phyloP scores from a whole-genome alignment of 2,329 filamentous ascomycete genomes.

The Cladophialophora carrionii region DNA sequence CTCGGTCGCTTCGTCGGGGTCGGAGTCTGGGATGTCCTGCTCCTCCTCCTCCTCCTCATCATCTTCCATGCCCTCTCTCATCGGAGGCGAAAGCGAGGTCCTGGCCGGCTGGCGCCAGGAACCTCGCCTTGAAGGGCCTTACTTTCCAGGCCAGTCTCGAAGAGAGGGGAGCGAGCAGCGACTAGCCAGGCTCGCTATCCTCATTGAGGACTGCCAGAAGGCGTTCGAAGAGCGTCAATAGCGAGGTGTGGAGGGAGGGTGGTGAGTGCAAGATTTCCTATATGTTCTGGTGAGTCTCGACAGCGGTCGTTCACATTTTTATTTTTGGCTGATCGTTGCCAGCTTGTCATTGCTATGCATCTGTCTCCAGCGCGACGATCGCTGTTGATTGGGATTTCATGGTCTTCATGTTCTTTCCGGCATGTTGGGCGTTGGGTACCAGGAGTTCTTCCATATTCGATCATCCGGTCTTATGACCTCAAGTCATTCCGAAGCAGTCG shows the following conservation, averaged over 20 bases:
- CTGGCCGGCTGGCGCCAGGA: neutral
- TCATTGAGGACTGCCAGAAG: constrained; percentile 3
- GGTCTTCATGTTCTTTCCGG: neutral
- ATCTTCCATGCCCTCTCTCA: neutral
- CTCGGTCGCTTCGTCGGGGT: neutral
- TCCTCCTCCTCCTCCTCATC: constrained; percentile 1
- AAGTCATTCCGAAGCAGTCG: neutral
- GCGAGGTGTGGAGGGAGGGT: neutral
- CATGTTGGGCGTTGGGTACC: neutral
- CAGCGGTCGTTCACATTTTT: neutral
- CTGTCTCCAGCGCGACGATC: neutral
- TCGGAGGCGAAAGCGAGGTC: constrained; percentile 4
- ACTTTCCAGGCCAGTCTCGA: neutral
- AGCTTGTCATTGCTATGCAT: neutral
- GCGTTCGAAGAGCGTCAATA: neutral
- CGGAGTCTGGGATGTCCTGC: neutral
- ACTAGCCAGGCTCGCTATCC: neutral
- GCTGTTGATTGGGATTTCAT: neutral
- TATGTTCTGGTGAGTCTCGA: constrained; percentile 12
- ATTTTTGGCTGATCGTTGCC: neutral
- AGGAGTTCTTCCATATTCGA: neutral
- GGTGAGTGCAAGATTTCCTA: constrained; percentile 3
- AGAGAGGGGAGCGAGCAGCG: constrained; percentile 1
- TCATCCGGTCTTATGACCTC: neutral
- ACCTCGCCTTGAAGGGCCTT: neutral